Percentiles rank a stretch among this genome's conserved stretches.
phyloP scores from a whole-genome alignment of 176 grass and related monocot genomes.

The Coix lacrymajobi region DNA sequence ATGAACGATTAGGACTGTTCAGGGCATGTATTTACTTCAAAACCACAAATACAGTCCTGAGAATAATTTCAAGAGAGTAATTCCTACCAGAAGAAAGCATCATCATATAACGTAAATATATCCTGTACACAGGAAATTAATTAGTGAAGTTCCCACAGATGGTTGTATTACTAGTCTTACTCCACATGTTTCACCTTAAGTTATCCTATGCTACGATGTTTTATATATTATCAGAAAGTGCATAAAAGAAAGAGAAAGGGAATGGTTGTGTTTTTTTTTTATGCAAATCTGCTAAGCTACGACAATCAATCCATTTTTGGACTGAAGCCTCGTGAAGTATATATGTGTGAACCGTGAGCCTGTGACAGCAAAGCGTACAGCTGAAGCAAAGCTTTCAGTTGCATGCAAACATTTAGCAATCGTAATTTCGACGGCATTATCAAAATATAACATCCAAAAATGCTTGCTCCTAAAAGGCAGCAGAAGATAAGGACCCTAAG shows the following conservation, averaged over 20 bases:
- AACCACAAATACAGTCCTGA: slow-evolving; percentile 67
- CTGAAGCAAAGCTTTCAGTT: background rate
- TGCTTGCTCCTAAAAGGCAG: background rate
- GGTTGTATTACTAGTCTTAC: background rate
- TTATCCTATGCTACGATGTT: background rate
- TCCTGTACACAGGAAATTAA: background rate
- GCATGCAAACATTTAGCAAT: background rate
- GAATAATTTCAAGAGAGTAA: slow-evolving; percentile 61
- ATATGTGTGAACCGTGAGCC: background rate
- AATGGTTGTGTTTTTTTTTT: background rate
- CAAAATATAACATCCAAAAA: background rate
- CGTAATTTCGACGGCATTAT: background rate
- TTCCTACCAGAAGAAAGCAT: slow-evolving; percentile 27
- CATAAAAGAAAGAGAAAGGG: background rate
- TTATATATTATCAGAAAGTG: background rate
- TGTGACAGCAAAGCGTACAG: background rate
- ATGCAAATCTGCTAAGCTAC: background rate
- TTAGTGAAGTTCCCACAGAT: background rate
- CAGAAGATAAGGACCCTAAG: background rate
- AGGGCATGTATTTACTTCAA: slow-evolving; percentile 82
- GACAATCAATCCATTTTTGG: background rate
- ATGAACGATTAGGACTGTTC: slow-evolving; percentile 44
- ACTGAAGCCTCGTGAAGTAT: background rate
- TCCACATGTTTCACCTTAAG: background rate
- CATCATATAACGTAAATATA: background rate